Evolutionary conservation across 345 rosid species (phyloP).

Genomic region (Eucalyptus sp.): DNA sequence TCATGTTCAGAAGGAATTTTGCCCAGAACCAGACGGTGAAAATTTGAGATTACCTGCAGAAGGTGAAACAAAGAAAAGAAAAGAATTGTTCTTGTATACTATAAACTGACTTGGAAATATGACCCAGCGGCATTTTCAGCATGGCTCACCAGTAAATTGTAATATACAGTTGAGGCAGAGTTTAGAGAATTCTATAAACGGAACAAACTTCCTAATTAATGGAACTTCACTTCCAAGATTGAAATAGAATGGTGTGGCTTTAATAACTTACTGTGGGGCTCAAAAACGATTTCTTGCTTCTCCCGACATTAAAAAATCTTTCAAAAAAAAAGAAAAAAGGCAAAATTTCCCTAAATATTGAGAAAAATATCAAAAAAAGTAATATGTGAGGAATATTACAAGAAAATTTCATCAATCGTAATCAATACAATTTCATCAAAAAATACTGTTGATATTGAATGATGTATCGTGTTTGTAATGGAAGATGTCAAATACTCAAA

Average conservation of each 20-base stretch:
- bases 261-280: background rate
- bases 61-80: background rate
- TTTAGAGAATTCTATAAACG: background rate
- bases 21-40: background rate
- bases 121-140: background rate
- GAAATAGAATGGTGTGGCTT: background rate
- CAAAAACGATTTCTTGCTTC: background rate
- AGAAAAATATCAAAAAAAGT: background rate
- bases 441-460: background rate
- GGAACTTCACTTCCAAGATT: background rate
- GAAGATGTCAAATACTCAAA: background rate
- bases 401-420: background rate
- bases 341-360: background rate
- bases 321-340: background rate
- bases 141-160: background rate
- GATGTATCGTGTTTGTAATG: background rate
- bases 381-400: background rate
- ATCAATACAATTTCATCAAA: background rate
- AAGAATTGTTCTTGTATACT: background rate
- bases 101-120: background rate
- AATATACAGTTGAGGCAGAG: background rate
- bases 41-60: background rate
- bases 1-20: background rate
- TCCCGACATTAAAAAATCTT: background rate
- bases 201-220: background rate